These are phyloP conservation scores for Boletus eberwhitei DNA, from an alignment of 768 basidiomycete species.

Conservation along the genomic window DNA sequence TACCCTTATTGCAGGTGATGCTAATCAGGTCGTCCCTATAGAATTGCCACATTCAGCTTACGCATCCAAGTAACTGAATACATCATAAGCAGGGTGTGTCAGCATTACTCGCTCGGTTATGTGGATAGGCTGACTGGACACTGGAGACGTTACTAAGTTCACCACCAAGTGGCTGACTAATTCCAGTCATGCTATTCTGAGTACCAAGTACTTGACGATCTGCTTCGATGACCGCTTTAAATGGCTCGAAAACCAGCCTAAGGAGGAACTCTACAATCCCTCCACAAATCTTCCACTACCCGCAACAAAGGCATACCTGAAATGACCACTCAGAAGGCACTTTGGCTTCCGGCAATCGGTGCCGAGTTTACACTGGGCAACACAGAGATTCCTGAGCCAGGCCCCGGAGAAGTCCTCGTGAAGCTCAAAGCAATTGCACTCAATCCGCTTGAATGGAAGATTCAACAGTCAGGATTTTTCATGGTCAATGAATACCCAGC, in stretches of 20 bases:
- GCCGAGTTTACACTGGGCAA: constrained; percentile 4
- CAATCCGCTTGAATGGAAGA: constrained; percentile 42
- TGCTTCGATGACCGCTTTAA: background rate
- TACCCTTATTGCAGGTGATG: no score
- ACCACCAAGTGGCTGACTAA: background rate
- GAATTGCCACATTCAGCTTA: background rate
- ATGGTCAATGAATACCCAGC: constrained; percentile 35
- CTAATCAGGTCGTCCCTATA: no score
- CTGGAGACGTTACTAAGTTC: background rate
- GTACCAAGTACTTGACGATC: background rate
- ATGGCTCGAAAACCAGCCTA: background rate
- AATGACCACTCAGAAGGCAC: constrained; percentile 14
- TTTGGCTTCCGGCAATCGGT: constrained; percentile 17
- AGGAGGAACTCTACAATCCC: background rate
- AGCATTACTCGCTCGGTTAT: background rate
- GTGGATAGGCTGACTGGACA: background rate
- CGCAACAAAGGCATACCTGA: background rate
- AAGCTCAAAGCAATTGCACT: constrained; percentile 38
- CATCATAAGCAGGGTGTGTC: background rate
- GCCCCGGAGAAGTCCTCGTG: constrained; percentile 41
- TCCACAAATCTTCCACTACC: background rate
- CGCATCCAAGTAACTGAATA: no score
- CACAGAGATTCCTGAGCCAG: constrained; percentile 34
- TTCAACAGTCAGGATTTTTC: constrained; percentile 2
- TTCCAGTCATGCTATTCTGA: no score